A percentile compares a stretch with the other conserved stretches of the same genome.
Evolutionary conservation across 495 filamentous ascomycete genomes (phyloP).

Genomic region (Neurospora hispaniola): DNA sequence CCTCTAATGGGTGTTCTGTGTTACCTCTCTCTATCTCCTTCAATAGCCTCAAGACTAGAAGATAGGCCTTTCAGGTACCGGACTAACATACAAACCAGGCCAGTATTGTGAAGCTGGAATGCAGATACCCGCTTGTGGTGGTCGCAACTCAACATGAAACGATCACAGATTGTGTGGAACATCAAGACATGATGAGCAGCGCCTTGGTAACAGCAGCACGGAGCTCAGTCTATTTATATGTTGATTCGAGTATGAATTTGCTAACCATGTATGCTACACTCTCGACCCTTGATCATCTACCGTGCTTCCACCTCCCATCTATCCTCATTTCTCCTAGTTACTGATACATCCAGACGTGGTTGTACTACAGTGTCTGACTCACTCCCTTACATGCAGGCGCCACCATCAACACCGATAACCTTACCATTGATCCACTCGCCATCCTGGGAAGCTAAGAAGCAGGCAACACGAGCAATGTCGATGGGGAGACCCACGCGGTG

Average conservation of each 20-base stretch:
- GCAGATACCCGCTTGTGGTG: not conserved
- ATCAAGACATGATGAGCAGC: not conserved
- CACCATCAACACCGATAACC: constrained; percentile 37
- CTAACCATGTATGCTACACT: not conserved
- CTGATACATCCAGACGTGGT: not conserved
- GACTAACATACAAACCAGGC: too few relatives aligned
- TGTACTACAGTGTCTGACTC: not conserved
- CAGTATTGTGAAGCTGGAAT: not conserved
- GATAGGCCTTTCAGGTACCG: too few relatives aligned
- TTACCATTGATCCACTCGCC: constrained; percentile 60
- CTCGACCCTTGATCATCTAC: not conserved
- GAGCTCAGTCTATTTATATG: too few relatives aligned
- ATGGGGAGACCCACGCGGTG: constrained; percentile 51
- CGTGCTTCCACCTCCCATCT: not conserved
- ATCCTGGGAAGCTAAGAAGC: constrained; percentile 54
- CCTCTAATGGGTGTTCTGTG: too few relatives aligned
- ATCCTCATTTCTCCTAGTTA: not conserved
- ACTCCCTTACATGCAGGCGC: constrained; percentile 35
- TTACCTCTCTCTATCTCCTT: too few relatives aligned
- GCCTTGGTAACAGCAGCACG: not conserved
- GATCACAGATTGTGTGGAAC: not conserved
- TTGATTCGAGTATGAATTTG: too few relatives aligned
- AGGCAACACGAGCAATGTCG: constrained; percentile 54
- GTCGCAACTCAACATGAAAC: not conserved
- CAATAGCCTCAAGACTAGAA: too few relatives aligned